Conservation (phyloP, 805 yeast species). For the Zygosaccharomyces siamensis region DNA sequence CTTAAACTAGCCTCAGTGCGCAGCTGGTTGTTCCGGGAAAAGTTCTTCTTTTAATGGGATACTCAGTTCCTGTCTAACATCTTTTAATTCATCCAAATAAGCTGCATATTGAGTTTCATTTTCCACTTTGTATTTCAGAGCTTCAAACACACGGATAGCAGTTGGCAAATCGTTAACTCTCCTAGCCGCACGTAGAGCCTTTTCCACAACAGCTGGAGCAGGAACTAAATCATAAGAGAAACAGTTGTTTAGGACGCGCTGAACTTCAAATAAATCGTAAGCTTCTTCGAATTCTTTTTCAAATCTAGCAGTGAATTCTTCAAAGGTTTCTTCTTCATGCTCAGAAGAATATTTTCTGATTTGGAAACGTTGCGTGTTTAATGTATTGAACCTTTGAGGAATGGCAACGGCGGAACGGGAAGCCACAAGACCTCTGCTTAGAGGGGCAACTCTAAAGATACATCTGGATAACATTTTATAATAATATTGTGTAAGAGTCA, state of each 20-base stretch:
- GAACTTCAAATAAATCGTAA: slow-evolving; percentile 80
- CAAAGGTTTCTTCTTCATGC: slow-evolving; percentile 89
- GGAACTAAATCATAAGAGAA: slow-evolving; percentile 98
- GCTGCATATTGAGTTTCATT: slow-evolving; percentile 91
- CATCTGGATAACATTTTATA: slow-evolving; percentile 26
- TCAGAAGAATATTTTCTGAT: slow-evolving; percentile 70
- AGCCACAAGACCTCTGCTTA: slow-evolving; percentile 6
- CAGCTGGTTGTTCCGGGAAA: slow-evolving; percentile 36
- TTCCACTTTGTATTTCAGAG: slow-evolving; percentile 93
- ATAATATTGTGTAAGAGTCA: neutral
- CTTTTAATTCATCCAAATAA: slow-evolving; percentile 91
- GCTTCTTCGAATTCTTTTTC: slow-evolving; percentile 96
- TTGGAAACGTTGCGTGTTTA: slow-evolving; percentile 11
- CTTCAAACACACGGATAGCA: slow-evolving; percentile 97
- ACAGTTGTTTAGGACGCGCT: slow-evolving; percentile 94
- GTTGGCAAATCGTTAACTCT: slow-evolving; percentile 98
- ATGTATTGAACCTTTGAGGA: slow-evolving; percentile 2
- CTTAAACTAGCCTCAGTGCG: slow-evolving; percentile 4
- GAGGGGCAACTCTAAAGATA: slow-evolving; percentile 15
- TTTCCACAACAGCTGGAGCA: slow-evolving; percentile 91
- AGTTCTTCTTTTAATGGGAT: slow-evolving; percentile 89
- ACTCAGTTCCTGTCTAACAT: slow-evolving; percentile 86
- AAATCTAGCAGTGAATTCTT: slow-evolving; percentile 85
- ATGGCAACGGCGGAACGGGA: slow-evolving; percentile 3
- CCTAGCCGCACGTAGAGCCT: slow-evolving; percentile 96